Evolutionary conservation across 495 filamentous ascomycete species (phyloP).

Genomic region (Margaritispora aquatica): DNA sequence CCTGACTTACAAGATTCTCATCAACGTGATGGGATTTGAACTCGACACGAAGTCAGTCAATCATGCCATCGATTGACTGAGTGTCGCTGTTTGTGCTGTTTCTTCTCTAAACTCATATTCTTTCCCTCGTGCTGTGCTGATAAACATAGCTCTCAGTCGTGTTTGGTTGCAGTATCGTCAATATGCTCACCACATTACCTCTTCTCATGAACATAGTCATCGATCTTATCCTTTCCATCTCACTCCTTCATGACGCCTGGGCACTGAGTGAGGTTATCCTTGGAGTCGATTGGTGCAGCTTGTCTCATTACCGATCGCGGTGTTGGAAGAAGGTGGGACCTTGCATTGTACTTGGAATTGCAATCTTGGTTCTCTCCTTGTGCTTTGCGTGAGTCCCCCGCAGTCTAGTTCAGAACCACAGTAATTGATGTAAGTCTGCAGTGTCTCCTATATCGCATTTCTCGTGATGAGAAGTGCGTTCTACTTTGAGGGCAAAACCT

Average conservation of each 20-base stretch:
- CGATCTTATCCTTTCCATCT: not conserved
- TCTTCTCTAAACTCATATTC: not conserved
- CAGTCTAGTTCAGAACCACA: not conserved
- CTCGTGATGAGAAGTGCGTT: not conserved
- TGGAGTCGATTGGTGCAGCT: constrained; percentile 16
- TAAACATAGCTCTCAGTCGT: not conserved
- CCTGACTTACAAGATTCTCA: not conserved
- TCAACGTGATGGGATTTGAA: not conserved
- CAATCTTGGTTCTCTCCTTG: not conserved
- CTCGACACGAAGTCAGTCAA: not conserved
- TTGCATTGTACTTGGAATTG: not conserved
- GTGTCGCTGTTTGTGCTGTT: not conserved
- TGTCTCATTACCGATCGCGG: constrained; percentile 34
- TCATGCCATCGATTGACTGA: not conserved
- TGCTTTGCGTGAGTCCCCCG: not conserved
- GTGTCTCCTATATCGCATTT: not conserved
- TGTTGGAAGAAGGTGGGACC: constrained; percentile 40
- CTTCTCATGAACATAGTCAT: not conserved
- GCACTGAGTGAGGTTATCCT: not conserved
- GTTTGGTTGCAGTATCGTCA: not conserved
- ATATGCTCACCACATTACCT: not conserved
- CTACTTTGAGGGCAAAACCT: not conserved
- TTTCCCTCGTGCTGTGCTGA: not conserved
- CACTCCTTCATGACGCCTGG: not conserved
- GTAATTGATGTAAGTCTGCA: not conserved